A percentile compares a stretch with the other conserved stretches of the same genome.
These are phyloP conservation scores for Nigrospora sphaerica DNA, from an alignment of 2,329 filamentous ascomycete genomes.

Conservation along the genomic window DNA sequence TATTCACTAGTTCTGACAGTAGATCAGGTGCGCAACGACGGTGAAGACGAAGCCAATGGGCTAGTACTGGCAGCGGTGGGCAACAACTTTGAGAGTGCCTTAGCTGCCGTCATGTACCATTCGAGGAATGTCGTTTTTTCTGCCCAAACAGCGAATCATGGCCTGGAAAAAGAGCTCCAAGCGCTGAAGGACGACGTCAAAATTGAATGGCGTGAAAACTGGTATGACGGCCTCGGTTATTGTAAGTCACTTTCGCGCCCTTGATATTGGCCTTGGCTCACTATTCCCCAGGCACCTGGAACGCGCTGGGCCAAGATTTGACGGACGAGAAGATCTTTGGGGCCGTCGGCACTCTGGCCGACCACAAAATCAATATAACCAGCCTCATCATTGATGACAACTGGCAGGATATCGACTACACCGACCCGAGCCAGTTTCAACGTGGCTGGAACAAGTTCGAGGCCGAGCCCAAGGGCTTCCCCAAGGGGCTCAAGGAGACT, in stretches of 20 bases:
- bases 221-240: slow-evolving; percentile 89
- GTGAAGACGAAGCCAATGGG: slow-evolving; percentile 42
- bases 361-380: slow-evolving; percentile 67
- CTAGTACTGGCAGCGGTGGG: slow-evolving; percentile 66
- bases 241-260: slow-evolving; percentile 43
- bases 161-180: slow-evolving; percentile 38
- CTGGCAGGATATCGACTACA: slow-evolving; percentile 71
- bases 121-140: slow-evolving; percentile 59
- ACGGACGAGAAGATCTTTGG: slow-evolving; percentile 73
- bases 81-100: slow-evolving; percentile 65
- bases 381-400: slow-evolving; percentile 96
- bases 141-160: slow-evolving; percentile 32
- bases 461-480: slow-evolving; percentile 73
- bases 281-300: slow-evolving; percentile 67
- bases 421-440: slow-evolving; percentile 44
- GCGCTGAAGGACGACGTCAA: slow-evolving; percentile 41
- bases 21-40: slow-evolving; percentile 56
- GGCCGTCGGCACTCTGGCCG: slow-evolving; percentile 64
- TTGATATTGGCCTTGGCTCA: slow-evolving; percentile 1
- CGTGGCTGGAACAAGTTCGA: slow-evolving; percentile 77
- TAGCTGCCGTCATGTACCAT: slow-evolving; percentile 80
- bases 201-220: slow-evolving; percentile 69
- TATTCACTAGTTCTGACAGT: neutral
- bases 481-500: slow-evolving; percentile 67
- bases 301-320: slow-evolving; percentile 76